Conservation (phyloP, 2,329 filamentous ascomycete species). For the Trichoderma afroharzianum region DNA sequence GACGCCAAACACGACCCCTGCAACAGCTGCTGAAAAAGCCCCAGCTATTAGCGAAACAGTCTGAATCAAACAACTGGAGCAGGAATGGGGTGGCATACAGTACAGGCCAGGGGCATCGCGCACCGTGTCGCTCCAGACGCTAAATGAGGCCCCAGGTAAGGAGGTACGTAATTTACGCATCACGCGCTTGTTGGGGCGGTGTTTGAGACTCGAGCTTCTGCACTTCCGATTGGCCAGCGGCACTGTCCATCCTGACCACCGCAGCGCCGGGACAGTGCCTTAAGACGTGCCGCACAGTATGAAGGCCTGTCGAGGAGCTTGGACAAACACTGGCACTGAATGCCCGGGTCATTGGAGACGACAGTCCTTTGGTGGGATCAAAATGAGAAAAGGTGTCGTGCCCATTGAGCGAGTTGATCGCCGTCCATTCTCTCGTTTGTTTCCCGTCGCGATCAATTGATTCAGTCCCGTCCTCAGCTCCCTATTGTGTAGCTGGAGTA, state of each 20-base stretch:
- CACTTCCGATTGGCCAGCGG: conserved; percentile 11
- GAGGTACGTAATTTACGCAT: conserved; percentile 20
- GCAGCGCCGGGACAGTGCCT: neutral
- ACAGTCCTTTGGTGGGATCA: neutral
- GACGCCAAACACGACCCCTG: conserved; percentile 3
- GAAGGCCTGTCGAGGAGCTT: neutral
- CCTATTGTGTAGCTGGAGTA: neutral
- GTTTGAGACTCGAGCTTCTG: neutral
- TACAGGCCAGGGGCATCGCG: neutral
- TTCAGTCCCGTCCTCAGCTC: neutral
- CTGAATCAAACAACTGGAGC: neutral
- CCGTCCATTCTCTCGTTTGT: neutral
- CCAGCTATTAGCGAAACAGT: neutral
- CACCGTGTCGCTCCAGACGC: neutral
- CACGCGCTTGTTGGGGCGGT: conserved; percentile 15
- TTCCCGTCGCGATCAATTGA: neutral
- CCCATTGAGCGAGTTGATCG: neutral
- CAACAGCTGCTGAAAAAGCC: conserved; percentile 2
- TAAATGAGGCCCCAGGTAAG: conserved; percentile 7
- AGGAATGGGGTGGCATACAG: neutral
- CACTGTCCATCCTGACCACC: neutral
- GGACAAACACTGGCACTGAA: neutral
- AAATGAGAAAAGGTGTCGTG: neutral
- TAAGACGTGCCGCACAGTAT: neutral
- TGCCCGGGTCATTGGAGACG: neutral